Evolutionary conservation across 176 grass and related monocot genomes (phyloP).

Genomic region (Coix lacrymajobi): DNA sequence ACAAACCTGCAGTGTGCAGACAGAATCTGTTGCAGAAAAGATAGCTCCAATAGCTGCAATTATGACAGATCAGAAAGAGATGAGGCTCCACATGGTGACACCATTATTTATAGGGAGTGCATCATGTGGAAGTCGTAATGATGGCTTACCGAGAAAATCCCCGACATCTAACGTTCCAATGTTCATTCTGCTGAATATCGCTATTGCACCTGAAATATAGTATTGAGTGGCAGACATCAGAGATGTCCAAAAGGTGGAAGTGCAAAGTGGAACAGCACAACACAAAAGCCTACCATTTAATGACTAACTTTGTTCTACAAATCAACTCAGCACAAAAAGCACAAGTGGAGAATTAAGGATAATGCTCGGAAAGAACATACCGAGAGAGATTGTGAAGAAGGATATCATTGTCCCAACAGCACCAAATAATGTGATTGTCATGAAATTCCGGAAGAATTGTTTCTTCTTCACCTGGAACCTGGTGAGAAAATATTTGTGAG

Average conservation of each 20-base stretch:
- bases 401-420: slow-evolving; percentile 92
- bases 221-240: slow-evolving; percentile 17
- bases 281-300: not conserved
- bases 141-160: slow-evolving; percentile 88
- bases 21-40: slow-evolving; percentile 99
- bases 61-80: slow-evolving; percentile 11
- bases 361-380: slow-evolving; percentile 31
- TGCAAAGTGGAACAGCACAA: not conserved
- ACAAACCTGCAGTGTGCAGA: slow-evolving; percentile 92
- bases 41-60: slow-evolving; percentile 95
- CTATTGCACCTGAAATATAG: slow-evolving; percentile 59
- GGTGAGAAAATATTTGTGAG: slow-evolving; percentile 28
- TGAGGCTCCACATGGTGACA: slow-evolving; percentile 16
- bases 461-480: slow-evolving; percentile 99
- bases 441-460: slow-evolving; percentile 96
- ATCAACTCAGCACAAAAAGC: not conserved
- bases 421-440: slow-evolving; percentile 93
- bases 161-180: slow-evolving; percentile 79
- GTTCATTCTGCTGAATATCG: slow-evolving; percentile 83
- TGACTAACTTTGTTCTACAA: not conserved
- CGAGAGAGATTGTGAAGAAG: slow-evolving; percentile 85
- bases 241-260: slow-evolving; percentile 13
- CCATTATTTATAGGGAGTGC: not conserved
- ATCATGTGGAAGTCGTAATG: slow-evolving; percentile 18
- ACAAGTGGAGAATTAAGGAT: too few species aligned